A percentile compares a stretch with the other conserved stretches of the same genome.
phyloP scores from a whole-genome alignment of 208 protist genomes.

The Tetramitus jugosus region DNA sequence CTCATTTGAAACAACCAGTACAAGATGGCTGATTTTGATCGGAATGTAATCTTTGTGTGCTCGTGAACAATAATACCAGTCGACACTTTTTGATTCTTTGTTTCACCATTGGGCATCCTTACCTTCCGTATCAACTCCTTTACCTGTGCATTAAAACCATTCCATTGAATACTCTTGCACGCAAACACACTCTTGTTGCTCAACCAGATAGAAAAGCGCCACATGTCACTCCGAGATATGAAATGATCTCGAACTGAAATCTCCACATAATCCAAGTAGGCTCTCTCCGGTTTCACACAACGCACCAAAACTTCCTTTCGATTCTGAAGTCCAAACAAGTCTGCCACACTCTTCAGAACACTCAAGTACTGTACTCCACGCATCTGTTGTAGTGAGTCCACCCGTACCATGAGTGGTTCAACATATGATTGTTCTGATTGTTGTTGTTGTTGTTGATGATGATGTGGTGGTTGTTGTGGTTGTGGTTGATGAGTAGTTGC shows the following conservation, averaged over 20 bases:
- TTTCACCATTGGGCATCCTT: slow-evolving; percentile 12
- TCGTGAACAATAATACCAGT: neutral
- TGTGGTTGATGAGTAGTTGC: too few species aligned
- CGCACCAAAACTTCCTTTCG: neutral
- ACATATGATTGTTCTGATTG: too few species aligned
- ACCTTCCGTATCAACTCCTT: too few species aligned
- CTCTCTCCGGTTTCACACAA: neutral
- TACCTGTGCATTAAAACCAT: slow-evolving; percentile 7
- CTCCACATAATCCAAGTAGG: slow-evolving; percentile 15
- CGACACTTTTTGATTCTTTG: too few species aligned
- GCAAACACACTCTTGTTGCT: neutral
- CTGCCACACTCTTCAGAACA: slow-evolving; percentile 14
- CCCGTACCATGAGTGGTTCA: too few species aligned
- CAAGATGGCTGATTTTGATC: slow-evolving; percentile 8
- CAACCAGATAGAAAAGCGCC: slow-evolving; percentile 4
- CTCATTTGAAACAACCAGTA: slow-evolving; percentile 23
- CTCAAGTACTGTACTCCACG: too few species aligned
- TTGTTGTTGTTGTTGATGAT: too few species aligned
- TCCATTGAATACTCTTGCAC: neutral
- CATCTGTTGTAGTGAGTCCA: neutral
- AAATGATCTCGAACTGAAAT: slow-evolving; percentile 23
- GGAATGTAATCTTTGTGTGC: slow-evolving; percentile 16
- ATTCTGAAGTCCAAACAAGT: slow-evolving; percentile 12
- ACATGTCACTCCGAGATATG: slow-evolving; percentile 19
- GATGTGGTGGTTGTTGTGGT: too few species aligned